phyloP scores from a whole-genome alignment of 176 grass and related monocot genomes.

The Aegilops bicornis region DNA sequence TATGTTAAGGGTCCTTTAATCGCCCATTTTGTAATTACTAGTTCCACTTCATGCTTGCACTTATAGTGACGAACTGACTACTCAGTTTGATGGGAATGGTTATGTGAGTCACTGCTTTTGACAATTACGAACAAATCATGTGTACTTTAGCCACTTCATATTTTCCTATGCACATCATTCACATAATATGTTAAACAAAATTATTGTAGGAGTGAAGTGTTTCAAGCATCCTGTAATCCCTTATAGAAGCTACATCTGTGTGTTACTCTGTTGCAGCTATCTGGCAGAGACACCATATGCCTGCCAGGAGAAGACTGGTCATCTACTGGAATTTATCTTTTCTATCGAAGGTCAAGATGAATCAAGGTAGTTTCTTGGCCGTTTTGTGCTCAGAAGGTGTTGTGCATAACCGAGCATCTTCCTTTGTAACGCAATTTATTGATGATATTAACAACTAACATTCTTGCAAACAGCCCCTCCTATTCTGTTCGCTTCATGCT shows the following conservation, averaged over 20 bases:
- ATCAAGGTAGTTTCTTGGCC: constrained; percentile 52
- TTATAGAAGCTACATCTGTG: neutral
- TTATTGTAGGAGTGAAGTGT: neutral
- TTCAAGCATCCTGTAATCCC: constrained; percentile 9
- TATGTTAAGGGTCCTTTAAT: neutral
- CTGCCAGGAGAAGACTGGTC: constrained; percentile 69
- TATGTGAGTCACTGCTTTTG: constrained; percentile 1
- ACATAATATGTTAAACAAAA: constrained; percentile 4
- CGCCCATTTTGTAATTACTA: neutral
- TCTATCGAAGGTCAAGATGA: constrained; percentile 93
- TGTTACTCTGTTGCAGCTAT: constrained; percentile 56
- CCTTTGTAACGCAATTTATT: constrained; percentile 28
- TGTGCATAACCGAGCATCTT: neutral
- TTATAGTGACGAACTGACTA: neutral
- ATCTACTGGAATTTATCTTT: constrained; percentile 81
- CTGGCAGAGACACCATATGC: constrained; percentile 89
- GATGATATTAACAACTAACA: constrained; percentile 21
- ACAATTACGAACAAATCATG: constrained; percentile 5
- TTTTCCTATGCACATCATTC: constrained; percentile 12
- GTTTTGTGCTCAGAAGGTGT: neutral
- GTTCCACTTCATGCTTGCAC: neutral
- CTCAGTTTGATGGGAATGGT: neutral
- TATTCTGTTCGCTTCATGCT: constrained; percentile 92
- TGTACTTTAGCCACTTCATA: constrained; percentile 14
- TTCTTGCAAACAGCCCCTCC: constrained; percentile 68